A percentile compares a stretch with the other conserved stretches of the same genome.
Evolutionary conservation across 148 eudicot species (phyloP).

Genomic region (Agrostemma githago): DNA sequence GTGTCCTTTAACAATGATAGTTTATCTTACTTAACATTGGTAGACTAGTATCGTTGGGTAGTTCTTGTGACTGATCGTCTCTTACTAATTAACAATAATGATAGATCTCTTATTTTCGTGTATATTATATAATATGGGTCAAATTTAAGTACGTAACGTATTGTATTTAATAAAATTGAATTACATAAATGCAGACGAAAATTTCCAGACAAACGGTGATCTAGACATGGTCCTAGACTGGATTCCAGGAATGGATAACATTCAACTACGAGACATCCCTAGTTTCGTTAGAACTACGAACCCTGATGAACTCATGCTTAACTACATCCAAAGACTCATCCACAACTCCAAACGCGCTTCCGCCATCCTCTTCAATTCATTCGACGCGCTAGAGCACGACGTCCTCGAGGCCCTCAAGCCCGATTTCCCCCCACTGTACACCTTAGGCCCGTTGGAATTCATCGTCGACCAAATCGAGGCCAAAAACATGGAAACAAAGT

Average conservation of each 20-base stretch:
- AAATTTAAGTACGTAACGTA: too few species aligned
- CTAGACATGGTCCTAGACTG: constrained; percentile 32
- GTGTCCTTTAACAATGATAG: too few species aligned
- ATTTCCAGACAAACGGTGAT: constrained; percentile 41
- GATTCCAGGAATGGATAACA: constrained; percentile 34
- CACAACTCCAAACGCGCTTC: constrained; percentile 21
- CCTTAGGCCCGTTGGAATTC: constrained; percentile 39
- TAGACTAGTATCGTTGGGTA: too few species aligned
- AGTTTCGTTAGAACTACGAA: constrained; percentile 41
- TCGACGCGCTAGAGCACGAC: constrained; percentile 32
- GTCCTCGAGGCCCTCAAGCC: constrained; percentile 23
- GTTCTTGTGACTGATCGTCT: too few species aligned
- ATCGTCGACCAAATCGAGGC: constrained; percentile 18
- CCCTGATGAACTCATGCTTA: constrained; percentile 34
- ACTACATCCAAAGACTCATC: background rate
- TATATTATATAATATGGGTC: too few species aligned
- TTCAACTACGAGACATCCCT: constrained; percentile 36
- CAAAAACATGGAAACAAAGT: constrained; percentile 1
- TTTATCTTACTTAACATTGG: too few species aligned
- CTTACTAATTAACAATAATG: too few species aligned
- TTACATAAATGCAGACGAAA: constrained; percentile 29
- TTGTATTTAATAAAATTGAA: too few species aligned
- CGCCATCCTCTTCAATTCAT: constrained; percentile 40
- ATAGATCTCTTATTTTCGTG: too few species aligned
- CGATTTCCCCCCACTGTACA: constrained; percentile 32